Percentiles rank a stretch among this genome's conserved stretches.
Conservation (phyloP, 495 filamentous ascomycete species). For the Astrothelium subdiscretum region DNA sequence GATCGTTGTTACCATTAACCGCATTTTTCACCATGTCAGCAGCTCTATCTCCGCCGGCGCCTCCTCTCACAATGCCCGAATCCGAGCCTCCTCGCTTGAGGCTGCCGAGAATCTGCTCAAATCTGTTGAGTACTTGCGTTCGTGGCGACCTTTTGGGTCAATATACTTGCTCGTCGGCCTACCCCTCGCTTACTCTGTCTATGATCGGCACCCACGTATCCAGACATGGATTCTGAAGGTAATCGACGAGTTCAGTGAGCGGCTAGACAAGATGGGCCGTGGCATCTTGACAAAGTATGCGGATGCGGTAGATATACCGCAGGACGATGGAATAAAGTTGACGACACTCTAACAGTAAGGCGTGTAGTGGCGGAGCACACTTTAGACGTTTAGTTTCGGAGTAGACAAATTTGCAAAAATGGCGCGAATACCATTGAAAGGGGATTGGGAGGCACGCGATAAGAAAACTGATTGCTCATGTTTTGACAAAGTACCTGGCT, state of each 20-base stretch:
- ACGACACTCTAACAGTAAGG: too few relatives aligned
- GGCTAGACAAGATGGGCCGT: not conserved
- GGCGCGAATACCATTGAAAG: too few relatives aligned
- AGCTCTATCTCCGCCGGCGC: not conserved
- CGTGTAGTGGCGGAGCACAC: too few relatives aligned
- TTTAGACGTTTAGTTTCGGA: too few relatives aligned
- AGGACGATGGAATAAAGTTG: not conserved
- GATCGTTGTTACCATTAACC: not conserved
- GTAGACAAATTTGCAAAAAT: too few relatives aligned
- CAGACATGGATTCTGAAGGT: not conserved
- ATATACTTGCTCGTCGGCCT: not conserved
- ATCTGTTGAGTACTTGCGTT: not conserved
- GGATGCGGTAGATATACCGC: not conserved
- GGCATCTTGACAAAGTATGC: not conserved
- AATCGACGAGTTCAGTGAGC: not conserved
- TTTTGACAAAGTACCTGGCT: too few relatives aligned
- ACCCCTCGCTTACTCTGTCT: not conserved
- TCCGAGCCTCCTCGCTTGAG: not conserved
- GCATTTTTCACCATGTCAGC: not conserved
- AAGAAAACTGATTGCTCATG: too few relatives aligned
- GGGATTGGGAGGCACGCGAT: too few relatives aligned
- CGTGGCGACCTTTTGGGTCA: not conserved
- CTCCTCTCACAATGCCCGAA: not conserved
- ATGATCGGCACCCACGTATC: not conserved
- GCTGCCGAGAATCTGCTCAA: not conserved